Conservation (phyloP, 768 basidiomycete genomes). For the Boletus pseudo-olivaceus region DNA sequence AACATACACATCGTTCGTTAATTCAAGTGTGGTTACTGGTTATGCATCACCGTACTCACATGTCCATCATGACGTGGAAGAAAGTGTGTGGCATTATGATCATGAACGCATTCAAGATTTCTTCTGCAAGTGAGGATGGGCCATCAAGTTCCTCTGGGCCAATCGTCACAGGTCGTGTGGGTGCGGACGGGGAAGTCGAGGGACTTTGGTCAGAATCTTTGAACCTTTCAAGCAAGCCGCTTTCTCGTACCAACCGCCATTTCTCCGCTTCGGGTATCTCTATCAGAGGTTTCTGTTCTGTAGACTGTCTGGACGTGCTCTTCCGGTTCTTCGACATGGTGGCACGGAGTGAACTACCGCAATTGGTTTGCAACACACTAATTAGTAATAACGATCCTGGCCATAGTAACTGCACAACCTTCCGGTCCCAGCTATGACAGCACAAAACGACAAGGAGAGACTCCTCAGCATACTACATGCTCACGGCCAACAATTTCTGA, state of each 20-base stretch:
- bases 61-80: constrained; percentile 77
- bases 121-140: constrained; percentile 49
- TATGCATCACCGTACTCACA: constrained; percentile 47
- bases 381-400: too few species aligned
- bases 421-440: neutral
- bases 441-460: constrained; percentile 25
- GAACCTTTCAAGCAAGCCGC: constrained; percentile 51
- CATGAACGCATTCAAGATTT: constrained; percentile 63
- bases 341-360: neutral
- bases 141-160: constrained; percentile 32
- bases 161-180: neutral
- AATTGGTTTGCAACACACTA: too few species aligned
- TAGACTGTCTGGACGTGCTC: constrained; percentile 7
- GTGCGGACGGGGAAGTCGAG: neutral
- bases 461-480: constrained; percentile 42
- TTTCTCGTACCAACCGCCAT: constrained; percentile 69
- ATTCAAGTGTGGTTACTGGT: neutral
- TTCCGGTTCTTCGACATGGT: constrained; percentile 32
- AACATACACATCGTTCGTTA: neutral
- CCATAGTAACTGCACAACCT: neutral
- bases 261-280: constrained; percentile 73
- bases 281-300: constrained; percentile 23
- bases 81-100: constrained; percentile 74
- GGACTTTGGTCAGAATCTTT: constrained; percentile 9
- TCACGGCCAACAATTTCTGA: constrained; percentile 46